Base-by-base conservation (phyloP, 768 basidiomycete genomes). In the Boletus pseudo-olivaceus region DNA sequence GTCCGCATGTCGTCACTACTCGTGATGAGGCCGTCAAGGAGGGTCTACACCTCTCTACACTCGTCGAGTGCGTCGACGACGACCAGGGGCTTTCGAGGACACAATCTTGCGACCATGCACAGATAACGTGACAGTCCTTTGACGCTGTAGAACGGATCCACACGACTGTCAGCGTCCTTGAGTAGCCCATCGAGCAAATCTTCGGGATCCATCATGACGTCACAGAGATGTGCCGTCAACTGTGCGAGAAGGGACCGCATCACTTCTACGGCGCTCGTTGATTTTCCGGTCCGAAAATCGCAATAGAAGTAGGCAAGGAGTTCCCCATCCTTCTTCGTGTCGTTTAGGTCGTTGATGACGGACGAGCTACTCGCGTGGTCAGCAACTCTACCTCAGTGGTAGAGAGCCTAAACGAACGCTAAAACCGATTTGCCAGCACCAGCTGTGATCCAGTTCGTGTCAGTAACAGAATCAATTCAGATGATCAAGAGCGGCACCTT, bases 1-100 rank as follows among this genome's bases (percentile, higher is more conserved):
- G 59, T 15, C 8, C 29, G 55, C 0, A 51, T 5, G 5, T 42
- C 46, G 3, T 47, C 32, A 5, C 7, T 17, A 7, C 19, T 26
- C 49, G 5, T 12, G 27, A 49, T 7, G 11, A 67, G 56, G 15
- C 53, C 54, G 0, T 35, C 44, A 1, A 66, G 51, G 5, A 67
- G 49, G 17, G n/a, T 51, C 15, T 57, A 44, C 3, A 38, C 7
- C 5, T 49, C 53, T 19, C 49, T 52, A 29, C 65, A 67, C 14
- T 67, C 66, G 17, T 67, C 63, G 1, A 67, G 56, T 14, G 56
- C 59, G 34, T 67, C 66, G 2, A 67, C 30, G 19, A 66, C 42
- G 3, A 62, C 37, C 0, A 67, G 8, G 0, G 61, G 54, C 29
- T 49, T 52, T 2, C 17, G 46, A 7, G 40, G 44, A 10, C 34